phyloP scores from a whole-genome alignment of 495 filamentous ascomycete genomes.

The Lichenothelia convexa region DNA sequence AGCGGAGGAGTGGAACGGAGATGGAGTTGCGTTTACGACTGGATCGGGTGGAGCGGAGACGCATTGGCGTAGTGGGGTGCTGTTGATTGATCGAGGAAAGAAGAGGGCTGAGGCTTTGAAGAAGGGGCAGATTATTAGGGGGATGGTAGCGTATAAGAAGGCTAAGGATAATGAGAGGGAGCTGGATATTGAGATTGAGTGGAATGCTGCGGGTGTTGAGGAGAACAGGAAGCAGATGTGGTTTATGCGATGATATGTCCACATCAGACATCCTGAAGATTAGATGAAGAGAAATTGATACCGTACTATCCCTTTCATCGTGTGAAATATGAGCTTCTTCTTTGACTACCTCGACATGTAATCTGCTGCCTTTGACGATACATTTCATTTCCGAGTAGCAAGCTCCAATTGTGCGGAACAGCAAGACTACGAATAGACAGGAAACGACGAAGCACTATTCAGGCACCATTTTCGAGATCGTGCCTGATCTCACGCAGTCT shows the following conservation, averaged over 20 bases:
- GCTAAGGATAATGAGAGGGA: conserved; percentile 26
- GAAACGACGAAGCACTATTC: no score
- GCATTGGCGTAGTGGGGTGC: conserved; percentile 25
- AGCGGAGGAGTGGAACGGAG: conserved; percentile 19
- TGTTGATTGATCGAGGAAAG: conserved; percentile 17
- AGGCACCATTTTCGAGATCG: no score
- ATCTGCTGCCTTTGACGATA: no score
- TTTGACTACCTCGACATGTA: no score
- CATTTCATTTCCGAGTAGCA: no score
- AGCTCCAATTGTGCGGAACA: no score
- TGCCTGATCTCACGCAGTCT: no score
- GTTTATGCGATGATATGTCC: conserved; percentile 5
- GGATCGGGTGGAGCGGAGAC: conserved; percentile 21
- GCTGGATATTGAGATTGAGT: conserved; percentile 31
- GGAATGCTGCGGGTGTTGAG: conserved; percentile 22
- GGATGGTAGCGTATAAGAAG: conserved; percentile 33
- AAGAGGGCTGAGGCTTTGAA: conserved; percentile 18
- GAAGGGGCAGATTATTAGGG: conserved; percentile 30
- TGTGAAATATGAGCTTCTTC: no score
- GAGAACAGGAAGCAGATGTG: conserved; percentile 9
- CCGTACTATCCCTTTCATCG: no score
- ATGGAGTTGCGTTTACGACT: conserved; percentile 26
- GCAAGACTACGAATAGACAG: no score
- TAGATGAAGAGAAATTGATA: no score
- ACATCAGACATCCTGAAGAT: no score